A percentile compares a stretch with the other conserved stretches of the same genome.
Conservation (phyloP, 148 eudicot genomes). For the Rhododendron williamsianum region DNA sequence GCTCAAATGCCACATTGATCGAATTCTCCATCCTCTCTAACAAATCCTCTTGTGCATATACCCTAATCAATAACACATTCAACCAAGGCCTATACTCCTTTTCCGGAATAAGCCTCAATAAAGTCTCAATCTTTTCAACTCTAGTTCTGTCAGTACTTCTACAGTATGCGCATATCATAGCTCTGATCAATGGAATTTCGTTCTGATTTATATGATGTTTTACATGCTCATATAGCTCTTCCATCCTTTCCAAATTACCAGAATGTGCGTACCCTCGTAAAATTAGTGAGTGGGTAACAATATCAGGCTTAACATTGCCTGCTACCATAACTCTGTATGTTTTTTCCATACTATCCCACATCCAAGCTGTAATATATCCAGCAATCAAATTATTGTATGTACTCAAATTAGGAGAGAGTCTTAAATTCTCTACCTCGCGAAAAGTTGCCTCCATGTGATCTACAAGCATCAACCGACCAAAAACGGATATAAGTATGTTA, state of each 20-base stretch:
- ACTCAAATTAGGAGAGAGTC: slow-evolving; percentile 42
- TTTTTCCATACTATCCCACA: slow-evolving; percentile 90
- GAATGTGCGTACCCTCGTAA: slow-evolving; percentile 74
- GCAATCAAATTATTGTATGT: slow-evolving; percentile 69
- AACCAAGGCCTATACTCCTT: slow-evolving; percentile 60
- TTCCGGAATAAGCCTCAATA: slow-evolving; percentile 47
- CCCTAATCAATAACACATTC: slow-evolving; percentile 51
- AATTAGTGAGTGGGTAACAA: slow-evolving; percentile 49
- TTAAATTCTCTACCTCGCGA: slow-evolving; percentile 41
- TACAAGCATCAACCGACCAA: slow-evolving; percentile 64
- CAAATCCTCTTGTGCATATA: slow-evolving; percentile 63
- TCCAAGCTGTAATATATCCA: slow-evolving; percentile 88
- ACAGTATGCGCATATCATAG: slow-evolving; percentile 75
- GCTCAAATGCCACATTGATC: slow-evolving; percentile 61
- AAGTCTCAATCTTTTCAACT: slow-evolving; percentile 45
- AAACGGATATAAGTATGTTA: slow-evolving; percentile 69
- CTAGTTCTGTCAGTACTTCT: slow-evolving; percentile 36
- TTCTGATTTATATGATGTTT: slow-evolving; percentile 22
- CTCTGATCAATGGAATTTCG: slow-evolving; percentile 27
- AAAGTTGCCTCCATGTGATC: slow-evolving; percentile 79
- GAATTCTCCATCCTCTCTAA: slow-evolving; percentile 64
- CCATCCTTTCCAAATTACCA: slow-evolving; percentile 72
- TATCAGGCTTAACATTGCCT: slow-evolving; percentile 40
- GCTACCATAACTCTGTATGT: slow-evolving; percentile 48
- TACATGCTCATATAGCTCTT: slow-evolving; percentile 48